These are phyloP conservation scores for Elsinoe ampelina DNA, from an alignment of 2,329 filamentous ascomycete species.

Conservation along the genomic window DNA sequence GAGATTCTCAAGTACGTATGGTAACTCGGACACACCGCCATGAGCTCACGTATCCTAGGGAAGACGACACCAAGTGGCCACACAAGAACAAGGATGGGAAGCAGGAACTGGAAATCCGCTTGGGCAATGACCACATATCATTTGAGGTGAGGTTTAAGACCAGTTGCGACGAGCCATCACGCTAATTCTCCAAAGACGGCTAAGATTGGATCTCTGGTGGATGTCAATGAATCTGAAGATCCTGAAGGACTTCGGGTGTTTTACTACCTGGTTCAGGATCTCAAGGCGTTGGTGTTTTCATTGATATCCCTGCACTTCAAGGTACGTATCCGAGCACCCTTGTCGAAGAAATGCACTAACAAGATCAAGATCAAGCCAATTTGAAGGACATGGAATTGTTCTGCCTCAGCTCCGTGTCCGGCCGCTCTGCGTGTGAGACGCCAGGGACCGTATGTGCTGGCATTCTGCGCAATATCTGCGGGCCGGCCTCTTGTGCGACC, in stretches of 20 bases:
- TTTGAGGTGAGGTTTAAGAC: slow-evolving; percentile 66
- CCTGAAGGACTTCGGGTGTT: slow-evolving; percentile 94
- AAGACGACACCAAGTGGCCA: slow-evolving; percentile 97
- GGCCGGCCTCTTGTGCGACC: too few species aligned
- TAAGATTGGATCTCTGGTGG: slow-evolving; percentile 93
- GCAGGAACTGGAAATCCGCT: slow-evolving; percentile 87
- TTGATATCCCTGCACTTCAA: slow-evolving; percentile 97
- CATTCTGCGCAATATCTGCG: too few species aligned
- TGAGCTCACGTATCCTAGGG: slow-evolving; percentile 43
- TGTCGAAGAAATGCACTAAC: slow-evolving; percentile 6
- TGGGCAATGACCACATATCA: slow-evolving; percentile 93
- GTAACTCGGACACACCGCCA: not conserved
- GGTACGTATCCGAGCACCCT: slow-evolving; percentile 34
- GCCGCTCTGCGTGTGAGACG: not conserved
- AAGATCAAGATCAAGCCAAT: slow-evolving; percentile 26
- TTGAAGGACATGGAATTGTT: slow-evolving; percentile 13
- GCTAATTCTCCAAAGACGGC: slow-evolving; percentile 58
- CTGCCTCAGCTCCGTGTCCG: not conserved
- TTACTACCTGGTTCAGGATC: slow-evolving; percentile 95
- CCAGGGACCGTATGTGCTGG: too few species aligned
- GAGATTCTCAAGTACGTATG: slow-evolving; percentile 89
- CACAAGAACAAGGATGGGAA: slow-evolving; percentile 98
- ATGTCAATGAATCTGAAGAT: slow-evolving; percentile 92
- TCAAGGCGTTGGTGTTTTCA: slow-evolving; percentile 94
- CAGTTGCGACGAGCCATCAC: not conserved